A percentile compares a stretch with the other conserved stretches of the same genome.
Evolutionary conservation across 257 asterid genomes (phyloP).

Genomic region (Mentha longifolia): DNA sequence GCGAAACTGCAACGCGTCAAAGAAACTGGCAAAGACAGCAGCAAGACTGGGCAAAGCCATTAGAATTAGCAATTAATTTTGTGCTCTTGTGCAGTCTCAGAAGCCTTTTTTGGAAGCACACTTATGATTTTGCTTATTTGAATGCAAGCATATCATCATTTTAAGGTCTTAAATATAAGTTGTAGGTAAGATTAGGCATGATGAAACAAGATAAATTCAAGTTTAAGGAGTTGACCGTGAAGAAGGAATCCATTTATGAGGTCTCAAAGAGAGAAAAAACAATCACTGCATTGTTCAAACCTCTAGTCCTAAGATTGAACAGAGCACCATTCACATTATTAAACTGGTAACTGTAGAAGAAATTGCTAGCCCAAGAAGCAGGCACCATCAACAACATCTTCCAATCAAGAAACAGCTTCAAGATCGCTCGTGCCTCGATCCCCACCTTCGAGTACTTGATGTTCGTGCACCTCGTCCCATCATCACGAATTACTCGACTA

Average conservation of each 20-base stretch:
- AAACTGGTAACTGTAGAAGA: conserved; percentile 89
- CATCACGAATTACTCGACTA: conserved; percentile 63
- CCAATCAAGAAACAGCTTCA: conserved; percentile 74
- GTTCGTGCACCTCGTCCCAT: conserved; percentile 76
- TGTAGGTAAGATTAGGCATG: no score
- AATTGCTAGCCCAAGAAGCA: conserved; percentile 92
- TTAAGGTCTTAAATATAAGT: not conserved
- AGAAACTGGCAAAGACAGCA: no score
- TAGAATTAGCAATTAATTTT: no score
- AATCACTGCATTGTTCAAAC: conserved; percentile 54
- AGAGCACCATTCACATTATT: conserved; percentile 77
- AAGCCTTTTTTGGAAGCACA: no score
- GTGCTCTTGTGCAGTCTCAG: no score
- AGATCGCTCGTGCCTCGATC: conserved; percentile 53
- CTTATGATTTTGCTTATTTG: not conserved
- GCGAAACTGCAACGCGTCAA: no score
- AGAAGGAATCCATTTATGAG: not conserved
- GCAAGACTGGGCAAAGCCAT: no score
- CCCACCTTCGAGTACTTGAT: conserved; percentile 73
- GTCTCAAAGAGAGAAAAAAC: not conserved
- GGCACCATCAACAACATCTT: conserved; percentile 85
- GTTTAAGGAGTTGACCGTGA: not conserved
- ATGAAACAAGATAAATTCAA: no score
- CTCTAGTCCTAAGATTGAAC: conserved; percentile 84
- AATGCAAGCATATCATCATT: not conserved